Evolutionary conservation across 768 basidiomycete species (phyloP), one percentile per base, ranked within the genome.

Genomic region (Xerocomus potaroensis): DNA sequence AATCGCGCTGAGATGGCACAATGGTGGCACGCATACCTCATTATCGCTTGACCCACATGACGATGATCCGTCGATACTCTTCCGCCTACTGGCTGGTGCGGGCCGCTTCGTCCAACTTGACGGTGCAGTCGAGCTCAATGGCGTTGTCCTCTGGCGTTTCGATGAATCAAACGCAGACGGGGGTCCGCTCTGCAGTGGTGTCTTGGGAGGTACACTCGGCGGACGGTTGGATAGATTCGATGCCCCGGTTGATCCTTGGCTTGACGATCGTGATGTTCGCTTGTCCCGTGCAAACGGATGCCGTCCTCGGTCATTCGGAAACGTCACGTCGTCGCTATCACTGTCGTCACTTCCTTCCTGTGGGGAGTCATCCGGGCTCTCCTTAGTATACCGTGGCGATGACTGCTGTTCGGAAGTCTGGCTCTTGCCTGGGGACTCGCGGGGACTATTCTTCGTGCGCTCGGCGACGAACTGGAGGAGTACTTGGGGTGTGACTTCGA

Each of bases 41-140:
- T 82, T 81, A 54, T 91, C 89, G 56, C 88, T 90, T 38, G 62
- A 51, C 8, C 69, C 63, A 21, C 67, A 70, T 33, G 63, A 65
- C 34, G 71, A 64, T 23, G 74, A 69, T 49, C 74, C 83, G 9
- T 84, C 86, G 54, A 87, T 78, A 50, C 88, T 90, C 68, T 76
- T 86, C 43, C 87, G 71, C 44, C 89, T 73, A 37, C 74, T 68
- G 6, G 83, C 81, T 12, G 87, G 86, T 14, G 72, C 68, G 4
- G 85, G 86, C 3, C 84, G 78, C 51, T 79, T 83, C 23, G 76
- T 60, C 84, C 87, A 90, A 55, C 84, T 89, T 3, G 88, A 88
- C 1, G 89, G 89, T 1, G 84, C 79, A 22, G 63, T 69, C 44
- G 63, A 69, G 4, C 62, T 62, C 2, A 89, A 67, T 0, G 87